These are phyloP conservation scores for Warburgia ugandensis DNA, from an alignment of 164 flowering plant species.

Conservation along the genomic window DNA sequence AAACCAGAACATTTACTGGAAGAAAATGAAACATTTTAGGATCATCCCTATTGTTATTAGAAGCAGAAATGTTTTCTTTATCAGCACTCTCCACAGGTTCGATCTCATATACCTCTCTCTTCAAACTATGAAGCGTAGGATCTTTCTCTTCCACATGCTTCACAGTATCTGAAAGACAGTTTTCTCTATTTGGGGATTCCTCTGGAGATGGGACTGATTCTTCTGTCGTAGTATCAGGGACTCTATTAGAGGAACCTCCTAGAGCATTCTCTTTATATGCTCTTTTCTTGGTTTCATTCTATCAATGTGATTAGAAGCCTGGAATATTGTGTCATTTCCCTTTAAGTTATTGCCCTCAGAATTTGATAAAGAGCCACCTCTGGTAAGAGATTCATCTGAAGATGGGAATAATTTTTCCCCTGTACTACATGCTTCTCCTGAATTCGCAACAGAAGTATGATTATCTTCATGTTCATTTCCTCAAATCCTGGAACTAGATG, in stretches of 20 bases:
- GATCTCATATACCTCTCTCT: slow-evolving; percentile 5
- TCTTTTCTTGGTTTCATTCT: slow-evolving; percentile 1
- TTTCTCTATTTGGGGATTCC: not conserved
- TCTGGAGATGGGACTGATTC: slow-evolving; percentile 8
- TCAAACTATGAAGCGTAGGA: not conserved
- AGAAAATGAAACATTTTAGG: too few relatives aligned
- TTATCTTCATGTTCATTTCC: slow-evolving; percentile 18
- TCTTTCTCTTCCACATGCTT: not conserved
- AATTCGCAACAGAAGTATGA: not conserved
- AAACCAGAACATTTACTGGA: too few relatives aligned
- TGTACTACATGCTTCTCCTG: not conserved
- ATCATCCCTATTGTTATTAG: slow-evolving; percentile 16
- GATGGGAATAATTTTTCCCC: slow-evolving; percentile 1
- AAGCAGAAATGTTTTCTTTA: slow-evolving; percentile 52
- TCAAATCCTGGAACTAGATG: too few relatives aligned
- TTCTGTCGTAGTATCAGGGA: slow-evolving; percentile 5
- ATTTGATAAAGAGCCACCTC: slow-evolving; percentile 11
- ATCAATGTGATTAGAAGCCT: not conserved
- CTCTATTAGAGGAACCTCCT: slow-evolving; percentile 6
- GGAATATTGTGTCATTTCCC: slow-evolving; percentile 4
- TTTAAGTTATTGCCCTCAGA: slow-evolving; percentile 9
- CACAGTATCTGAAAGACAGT: not conserved
- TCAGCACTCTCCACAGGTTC: slow-evolving; percentile 32
- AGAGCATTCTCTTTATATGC: slow-evolving; percentile 7
- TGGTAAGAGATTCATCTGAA: slow-evolving; percentile 2